Conservation (phyloP, 345 rosid genomes). For the Salix exigua region DNA sequence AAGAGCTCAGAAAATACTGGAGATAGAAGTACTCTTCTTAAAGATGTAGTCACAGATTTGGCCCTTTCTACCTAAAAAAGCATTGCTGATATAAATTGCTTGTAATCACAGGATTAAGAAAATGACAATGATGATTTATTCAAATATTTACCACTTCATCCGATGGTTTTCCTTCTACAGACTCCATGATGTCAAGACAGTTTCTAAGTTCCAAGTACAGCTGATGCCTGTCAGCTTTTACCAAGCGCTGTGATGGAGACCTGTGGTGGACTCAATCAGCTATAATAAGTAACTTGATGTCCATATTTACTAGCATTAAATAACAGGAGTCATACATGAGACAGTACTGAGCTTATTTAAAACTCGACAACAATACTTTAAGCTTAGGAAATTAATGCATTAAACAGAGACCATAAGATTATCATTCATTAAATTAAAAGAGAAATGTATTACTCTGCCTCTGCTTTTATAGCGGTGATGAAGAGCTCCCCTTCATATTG, state of each 20-base stretch:
- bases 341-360: not conserved
- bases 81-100: constrained; percentile 30
- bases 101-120: not conserved
- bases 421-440: constrained; percentile 1
- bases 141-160: constrained; percentile 65
- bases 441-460: constrained; percentile 47
- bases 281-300: not conserved
- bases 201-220: constrained; percentile 56
- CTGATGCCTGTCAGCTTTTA: constrained; percentile 61
- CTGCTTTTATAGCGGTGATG: constrained; percentile 61
- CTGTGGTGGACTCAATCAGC: constrained; percentile 28
- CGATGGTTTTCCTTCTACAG: constrained; percentile 59
- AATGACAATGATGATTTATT: not conserved
- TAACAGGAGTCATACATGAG: not conserved
- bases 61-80: constrained; percentile 71
- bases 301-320: constrained; percentile 1
- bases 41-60: constrained; percentile 69
- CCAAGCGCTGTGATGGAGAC: constrained; percentile 39
- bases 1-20: constrained; percentile 80
- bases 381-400: not conserved
- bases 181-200: constrained; percentile 69
- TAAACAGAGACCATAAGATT: not conserved
- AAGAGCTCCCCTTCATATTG: constrained; percentile 84
- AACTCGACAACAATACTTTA: not conserved
- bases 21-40: constrained; percentile 79